phyloP scores from a whole-genome alignment of 352 stramenopile species.

The Pythium phragmiticola region DNA sequence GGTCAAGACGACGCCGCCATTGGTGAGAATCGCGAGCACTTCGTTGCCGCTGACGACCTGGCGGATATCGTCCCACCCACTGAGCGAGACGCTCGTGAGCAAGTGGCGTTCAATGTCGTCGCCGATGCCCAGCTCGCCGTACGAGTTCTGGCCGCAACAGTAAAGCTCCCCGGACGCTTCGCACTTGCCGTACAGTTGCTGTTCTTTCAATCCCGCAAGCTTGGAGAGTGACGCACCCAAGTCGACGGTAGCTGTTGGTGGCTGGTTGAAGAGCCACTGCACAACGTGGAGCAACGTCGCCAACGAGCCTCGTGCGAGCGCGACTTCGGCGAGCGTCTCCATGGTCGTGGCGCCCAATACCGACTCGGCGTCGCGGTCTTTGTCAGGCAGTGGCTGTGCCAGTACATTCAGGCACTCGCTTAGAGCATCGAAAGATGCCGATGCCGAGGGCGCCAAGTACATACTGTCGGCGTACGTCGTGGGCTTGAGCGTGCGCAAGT shows the following conservation, averaged over 20 bases:
- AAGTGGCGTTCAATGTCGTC: conserved; percentile 84
- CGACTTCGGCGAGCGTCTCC: conserved; percentile 75
- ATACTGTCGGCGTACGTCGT: conserved; percentile 81
- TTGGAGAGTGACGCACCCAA: conserved; percentile 60
- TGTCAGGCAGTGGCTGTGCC: conserved; percentile 21
- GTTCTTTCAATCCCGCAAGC: conserved; percentile 76
- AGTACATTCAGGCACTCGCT: conserved; percentile 67
- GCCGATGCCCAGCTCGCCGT: conserved; percentile 82
- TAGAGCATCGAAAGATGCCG: conserved; percentile 68
- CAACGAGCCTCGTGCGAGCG: conserved; percentile 66
- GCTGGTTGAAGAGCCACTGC: conserved; percentile 68
- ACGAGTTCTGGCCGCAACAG: conserved; percentile 87
- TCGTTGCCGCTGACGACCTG: conserved; percentile 86
- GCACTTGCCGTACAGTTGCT: conserved; percentile 85
- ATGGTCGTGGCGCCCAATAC: conserved; percentile 54
- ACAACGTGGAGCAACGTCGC: conserved; percentile 69
- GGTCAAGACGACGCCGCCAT: conserved; percentile 75
- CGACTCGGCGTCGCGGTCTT: conserved; percentile 29
- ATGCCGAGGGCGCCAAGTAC: conserved; percentile 77
- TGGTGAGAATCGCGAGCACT: conserved; percentile 78
- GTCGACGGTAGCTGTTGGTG: conserved; percentile 41
- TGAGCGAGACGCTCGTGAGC: conserved; percentile 73
- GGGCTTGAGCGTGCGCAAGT: conserved; percentile 64
- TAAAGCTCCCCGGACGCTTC: conserved; percentile 85
- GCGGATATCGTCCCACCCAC: conserved; percentile 81